Percentiles rank a stretch among this genome's conserved stretches.
Conservation (phyloP, 768 basidiomycete species). For the Baorangia bicolor region DNA sequence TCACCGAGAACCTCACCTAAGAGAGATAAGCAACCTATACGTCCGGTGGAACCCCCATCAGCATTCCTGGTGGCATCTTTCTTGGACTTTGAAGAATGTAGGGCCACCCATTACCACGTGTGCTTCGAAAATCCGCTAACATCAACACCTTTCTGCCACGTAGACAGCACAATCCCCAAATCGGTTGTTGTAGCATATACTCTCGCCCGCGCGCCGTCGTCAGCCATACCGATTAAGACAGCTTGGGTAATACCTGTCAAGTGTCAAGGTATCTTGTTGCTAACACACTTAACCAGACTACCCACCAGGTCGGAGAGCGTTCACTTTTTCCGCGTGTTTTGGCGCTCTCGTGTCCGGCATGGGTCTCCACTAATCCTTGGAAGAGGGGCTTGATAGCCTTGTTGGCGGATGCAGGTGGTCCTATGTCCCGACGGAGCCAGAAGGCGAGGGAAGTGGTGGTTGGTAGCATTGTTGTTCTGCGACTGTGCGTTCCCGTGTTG, state of each 20-base stretch:
- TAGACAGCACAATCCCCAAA: constrained; percentile 38
- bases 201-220: constrained; percentile 33
- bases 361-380: constrained; percentile 27
- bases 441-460: constrained; percentile 41
- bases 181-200: constrained; percentile 35
- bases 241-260: constrained; percentile 41
- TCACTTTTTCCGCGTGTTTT: constrained; percentile 46
- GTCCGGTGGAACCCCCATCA: constrained; percentile 29
- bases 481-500: constrained; percentile 41
- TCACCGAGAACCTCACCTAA: constrained; percentile 27
- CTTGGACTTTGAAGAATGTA: constrained; percentile 65
- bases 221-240: constrained; percentile 19
- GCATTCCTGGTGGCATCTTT: constrained; percentile 53
- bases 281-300: constrained; percentile 15
- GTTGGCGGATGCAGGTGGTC: constrained; percentile 47
- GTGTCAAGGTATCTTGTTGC: background rate
- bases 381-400: constrained; percentile 45
- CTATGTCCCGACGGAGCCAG: constrained; percentile 31
- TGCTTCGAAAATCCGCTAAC: background rate
- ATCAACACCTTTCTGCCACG: constrained; percentile 34
- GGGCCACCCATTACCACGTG: constrained; percentile 17
- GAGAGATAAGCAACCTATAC: constrained; percentile 25
- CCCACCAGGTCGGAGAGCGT: constrained; percentile 35
- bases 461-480: constrained; percentile 51
- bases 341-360: constrained; percentile 42